A percentile compares a stretch with the other conserved stretches of the same genome.
These are phyloP conservation scores for Xylariaceae sp. DNA, from an alignment of 2,329 filamentous ascomycete species.

Conservation along the genomic window DNA sequence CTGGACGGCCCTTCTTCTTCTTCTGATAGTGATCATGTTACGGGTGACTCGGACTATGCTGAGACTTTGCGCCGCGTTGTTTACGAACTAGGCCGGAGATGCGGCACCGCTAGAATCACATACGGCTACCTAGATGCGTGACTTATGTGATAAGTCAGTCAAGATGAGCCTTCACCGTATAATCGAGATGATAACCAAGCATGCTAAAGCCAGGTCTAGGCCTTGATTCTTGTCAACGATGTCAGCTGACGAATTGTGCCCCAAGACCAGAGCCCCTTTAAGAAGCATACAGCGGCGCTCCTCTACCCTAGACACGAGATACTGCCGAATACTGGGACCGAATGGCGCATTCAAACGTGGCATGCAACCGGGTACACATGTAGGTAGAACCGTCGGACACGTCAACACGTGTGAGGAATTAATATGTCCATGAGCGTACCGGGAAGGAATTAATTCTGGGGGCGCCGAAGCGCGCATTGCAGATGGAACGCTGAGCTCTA, in stretches of 20 bases:
- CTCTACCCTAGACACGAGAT: neutral
- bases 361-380: conserved; percentile 7
- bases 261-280: conserved; percentile 13
- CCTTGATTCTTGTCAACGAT: neutral
- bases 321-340: conserved; percentile 13
- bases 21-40: neutral
- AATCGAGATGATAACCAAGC: neutral
- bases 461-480: conserved; percentile 5
- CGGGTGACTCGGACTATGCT: conserved; percentile 5
- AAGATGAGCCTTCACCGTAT: conserved; percentile 1
- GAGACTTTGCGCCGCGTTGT: conserved; percentile 12
- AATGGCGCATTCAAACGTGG: conserved; percentile 25
- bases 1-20: conserved; percentile 2
- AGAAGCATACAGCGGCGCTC: conserved; percentile 13
- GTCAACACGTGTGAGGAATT: conserved; percentile 26
- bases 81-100: conserved; percentile 15
- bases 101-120: conserved; percentile 15
- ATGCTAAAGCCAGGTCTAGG: neutral
- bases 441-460: neutral
- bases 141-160: neutral
- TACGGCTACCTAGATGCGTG: conserved; percentile 20
- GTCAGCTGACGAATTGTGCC: neutral
- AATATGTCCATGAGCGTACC: conserved; percentile 7
- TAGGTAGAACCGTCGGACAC: conserved; percentile 10
- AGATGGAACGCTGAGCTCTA: conserved; percentile 19